Conservation (phyloP, 441 rosid genomes). For the Populus hybrid region DNA sequence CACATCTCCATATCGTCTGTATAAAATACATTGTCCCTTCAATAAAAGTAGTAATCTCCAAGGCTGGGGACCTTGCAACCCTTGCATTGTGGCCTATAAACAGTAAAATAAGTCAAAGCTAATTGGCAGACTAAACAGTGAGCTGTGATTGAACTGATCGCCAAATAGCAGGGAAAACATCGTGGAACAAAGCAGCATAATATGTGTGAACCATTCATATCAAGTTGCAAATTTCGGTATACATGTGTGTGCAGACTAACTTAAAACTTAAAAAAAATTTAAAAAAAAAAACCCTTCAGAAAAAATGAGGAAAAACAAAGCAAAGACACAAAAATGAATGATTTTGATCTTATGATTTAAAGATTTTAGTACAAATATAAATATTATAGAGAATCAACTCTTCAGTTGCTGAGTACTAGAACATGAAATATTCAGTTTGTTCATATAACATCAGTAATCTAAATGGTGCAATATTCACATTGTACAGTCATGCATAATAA, state of each 20-base stretch:
- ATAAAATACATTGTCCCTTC: conserved; percentile 98
- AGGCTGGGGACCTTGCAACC: conserved; percentile 99
- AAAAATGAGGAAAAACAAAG: not conserved
- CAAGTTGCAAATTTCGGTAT: not conserved
- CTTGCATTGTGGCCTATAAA: conserved; percentile 98
- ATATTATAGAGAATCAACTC: not conserved
- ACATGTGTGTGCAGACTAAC: not conserved
- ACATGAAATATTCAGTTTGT: not conserved
- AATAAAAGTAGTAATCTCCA: conserved; percentile 98
- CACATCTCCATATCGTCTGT: conserved; percentile 79
- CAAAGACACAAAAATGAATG: not conserved
- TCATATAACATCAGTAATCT: not conserved
- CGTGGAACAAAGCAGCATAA: not conserved
- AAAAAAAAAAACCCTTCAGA: not conserved
- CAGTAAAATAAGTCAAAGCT: conserved; percentile 10
- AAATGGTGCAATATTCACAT: not conserved
- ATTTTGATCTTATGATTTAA: not conserved
- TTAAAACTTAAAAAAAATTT: too few species aligned
- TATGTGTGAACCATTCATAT: not conserved
- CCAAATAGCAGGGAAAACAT: not conserved
- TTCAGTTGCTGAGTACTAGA: not conserved
- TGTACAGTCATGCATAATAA: not conserved
- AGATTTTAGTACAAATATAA: not conserved
- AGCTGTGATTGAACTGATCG: not conserved
- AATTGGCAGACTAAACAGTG: not conserved